Evolutionary conservation across 805 yeast genomes (phyloP).

Genomic region (Saccharomycopsis fermentans): DNA sequence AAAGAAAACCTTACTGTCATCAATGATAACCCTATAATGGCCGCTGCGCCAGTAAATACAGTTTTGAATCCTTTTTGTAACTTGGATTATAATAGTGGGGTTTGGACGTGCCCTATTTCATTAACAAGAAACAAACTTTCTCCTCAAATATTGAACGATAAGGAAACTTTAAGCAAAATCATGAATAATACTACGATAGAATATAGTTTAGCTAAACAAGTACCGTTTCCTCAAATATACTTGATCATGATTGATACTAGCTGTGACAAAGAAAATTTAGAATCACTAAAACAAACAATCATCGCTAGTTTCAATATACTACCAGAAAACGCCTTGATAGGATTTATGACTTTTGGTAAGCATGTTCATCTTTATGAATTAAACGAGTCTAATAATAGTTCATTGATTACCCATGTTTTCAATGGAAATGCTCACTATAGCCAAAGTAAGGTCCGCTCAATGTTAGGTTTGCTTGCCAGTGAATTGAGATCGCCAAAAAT

Average conservation of each 20-base stretch:
- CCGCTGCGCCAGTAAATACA: slow-evolving; percentile 38
- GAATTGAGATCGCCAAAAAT: slow-evolving; percentile 8
- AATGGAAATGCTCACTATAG: slow-evolving; percentile 48
- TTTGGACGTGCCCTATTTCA: slow-evolving; percentile 51
- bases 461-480: slow-evolving; percentile 34
- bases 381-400: slow-evolving; percentile 24
- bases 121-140: slow-evolving; percentile 42
- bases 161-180: slow-evolving; percentile 26
- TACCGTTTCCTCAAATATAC: slow-evolving; percentile 13
- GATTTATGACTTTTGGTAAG: slow-evolving; percentile 50
- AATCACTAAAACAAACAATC: slow-evolving; percentile 41
- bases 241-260: slow-evolving; percentile 14
- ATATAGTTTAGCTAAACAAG: slow-evolving; percentile 24
- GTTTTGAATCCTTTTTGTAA: slow-evolving; percentile 47
- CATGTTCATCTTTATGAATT: slow-evolving; percentile 50
- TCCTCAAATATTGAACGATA: slow-evolving; percentile 33
- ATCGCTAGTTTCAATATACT: slow-evolving; percentile 31
- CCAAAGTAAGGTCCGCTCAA: slow-evolving; percentile 35
- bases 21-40: slow-evolving; percentile 37
- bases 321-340: slow-evolving; percentile 47
- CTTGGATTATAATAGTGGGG: slow-evolving; percentile 40
- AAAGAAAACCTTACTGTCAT: slow-evolving; percentile 45
- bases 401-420: slow-evolving; percentile 33
- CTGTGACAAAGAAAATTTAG: slow-evolving; percentile 33
- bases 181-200: slow-evolving; percentile 26